These are phyloP conservation scores for Botrytis deweyae DNA, from an alignment of 2,329 filamentous ascomycete genomes.

Conservation along the genomic window DNA sequence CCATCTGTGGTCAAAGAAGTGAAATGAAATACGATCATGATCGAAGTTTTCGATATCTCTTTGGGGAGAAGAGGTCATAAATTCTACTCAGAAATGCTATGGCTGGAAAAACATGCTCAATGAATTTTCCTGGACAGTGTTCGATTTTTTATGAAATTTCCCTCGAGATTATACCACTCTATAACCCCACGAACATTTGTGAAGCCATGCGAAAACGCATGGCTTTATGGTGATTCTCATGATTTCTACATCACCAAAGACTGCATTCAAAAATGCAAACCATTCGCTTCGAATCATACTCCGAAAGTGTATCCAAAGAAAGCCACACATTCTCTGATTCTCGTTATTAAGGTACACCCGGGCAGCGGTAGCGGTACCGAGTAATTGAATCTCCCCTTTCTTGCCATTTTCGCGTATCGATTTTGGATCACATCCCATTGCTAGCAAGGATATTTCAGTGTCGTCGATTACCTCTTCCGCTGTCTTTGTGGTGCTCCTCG, in stretches of 20 bases:
- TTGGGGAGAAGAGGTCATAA: neutral
- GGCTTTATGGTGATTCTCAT: neutral
- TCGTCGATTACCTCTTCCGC: neutral
- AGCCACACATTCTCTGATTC: too few species aligned
- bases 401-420: neutral
- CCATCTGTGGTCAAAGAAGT: neutral
- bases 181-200: neutral
- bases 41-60: too few species aligned
- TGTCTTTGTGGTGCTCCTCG: neutral
- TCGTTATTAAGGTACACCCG: neutral
- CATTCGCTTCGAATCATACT: neutral
- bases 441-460: neutral
- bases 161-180: neutral
- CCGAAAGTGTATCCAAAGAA: too few species aligned
- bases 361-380: too few species aligned
- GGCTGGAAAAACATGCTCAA: accelerated
- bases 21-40: accelerated
- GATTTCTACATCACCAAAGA: neutral
- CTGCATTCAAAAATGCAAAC: neutral
- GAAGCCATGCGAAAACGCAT: neutral
- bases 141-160: neutral
- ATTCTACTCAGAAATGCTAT: neutral
- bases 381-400: neutral
- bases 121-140: neutral
- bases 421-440: neutral